Base-by-base conservation (phyloP, 2,329 filamentous ascomycete genomes). In the Botryosphaeria dothidea region DNA sequence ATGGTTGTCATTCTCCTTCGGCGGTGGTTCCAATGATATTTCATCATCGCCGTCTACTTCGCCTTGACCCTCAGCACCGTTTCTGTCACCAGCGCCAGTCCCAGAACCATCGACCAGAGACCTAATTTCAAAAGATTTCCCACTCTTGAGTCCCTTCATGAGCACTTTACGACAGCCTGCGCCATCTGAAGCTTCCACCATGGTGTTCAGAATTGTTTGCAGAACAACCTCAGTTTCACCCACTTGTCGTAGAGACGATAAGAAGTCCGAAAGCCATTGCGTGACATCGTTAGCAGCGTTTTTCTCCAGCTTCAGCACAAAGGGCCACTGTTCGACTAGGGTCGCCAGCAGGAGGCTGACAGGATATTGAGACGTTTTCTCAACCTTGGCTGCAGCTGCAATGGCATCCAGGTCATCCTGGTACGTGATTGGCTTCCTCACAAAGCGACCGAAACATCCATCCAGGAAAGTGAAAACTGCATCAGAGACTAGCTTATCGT, bases 361-460 rank as follows among this genome's bases (percentile, higher is more conserved):
- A 31, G 51, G 34, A 2, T 38, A 9, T 5, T 23, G 15, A 8
- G 51, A 11, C 25, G 19, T 27, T 9, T 27, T 34, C 27, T 64
- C 51, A 19, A n/a, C 36, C 17, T 63, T 49, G 13, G 58, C 13
- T 86, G 77, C 17, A 31, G 9, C 81, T 75, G 62, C 79, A 75
- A 66, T 77, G 69, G 86, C 83, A 62, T 88, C 83, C 27, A 92
- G 77, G 71, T 88, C 81, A 67, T 95, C 90, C 29, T 95, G 87
- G 71, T 97, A 94, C 73, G 92, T 96, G 72, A 96, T 89, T 0
- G 92, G 91, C 25, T 90, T 89, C 65, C 85, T 88, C 17, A 89
- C 88, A 69, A 92, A 91, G 25, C 93, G 87, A 31, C 87, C 87
- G 61, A 92, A 83, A 75, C 92, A 96, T 67, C 96, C 93, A 72